These are phyloP conservation scores for Dioscorea zingiberensis DNA, from an alignment of 106 monocot species.

Conservation along the genomic window DNA sequence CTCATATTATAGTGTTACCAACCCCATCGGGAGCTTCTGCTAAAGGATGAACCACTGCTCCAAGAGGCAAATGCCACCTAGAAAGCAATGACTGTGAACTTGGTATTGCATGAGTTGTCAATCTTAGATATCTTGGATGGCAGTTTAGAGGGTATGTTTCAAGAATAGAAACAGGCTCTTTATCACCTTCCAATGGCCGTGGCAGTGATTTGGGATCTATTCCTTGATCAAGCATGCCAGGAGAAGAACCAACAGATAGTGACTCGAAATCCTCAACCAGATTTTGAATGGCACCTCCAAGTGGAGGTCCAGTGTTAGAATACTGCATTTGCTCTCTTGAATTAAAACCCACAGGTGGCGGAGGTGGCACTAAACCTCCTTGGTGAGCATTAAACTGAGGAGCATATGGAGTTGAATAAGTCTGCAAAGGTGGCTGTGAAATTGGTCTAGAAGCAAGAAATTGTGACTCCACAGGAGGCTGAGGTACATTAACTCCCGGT, in stretches of 20 bases:
- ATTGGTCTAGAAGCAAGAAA: constrained; percentile 25
- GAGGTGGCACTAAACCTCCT: constrained; percentile 20
- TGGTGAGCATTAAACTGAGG: constrained; percentile 30
- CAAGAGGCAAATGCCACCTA: constrained; percentile 96
- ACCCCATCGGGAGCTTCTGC: constrained; percentile 92
- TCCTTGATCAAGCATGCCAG: constrained; percentile 77
- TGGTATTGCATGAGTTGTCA: constrained; percentile 93
- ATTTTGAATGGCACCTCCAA: constrained; percentile 42
- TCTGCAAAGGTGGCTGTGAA: constrained; percentile 25
- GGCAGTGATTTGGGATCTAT: constrained; percentile 60
- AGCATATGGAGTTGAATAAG: constrained; percentile 11
- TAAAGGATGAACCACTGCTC: constrained; percentile 83
- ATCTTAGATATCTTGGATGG: constrained; percentile 69
- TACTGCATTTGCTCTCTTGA: constrained; percentile 43
- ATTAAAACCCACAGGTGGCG: constrained; percentile 19
- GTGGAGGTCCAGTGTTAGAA: constrained; percentile 45
- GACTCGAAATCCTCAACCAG: constrained; percentile 93
- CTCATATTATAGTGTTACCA: constrained; percentile 5
- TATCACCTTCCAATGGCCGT: constrained; percentile 61
- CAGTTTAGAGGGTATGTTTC: constrained; percentile 80
- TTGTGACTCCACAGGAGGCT: constrained; percentile 7
- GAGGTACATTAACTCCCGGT: constrained; percentile 23
- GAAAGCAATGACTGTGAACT: constrained; percentile 82
- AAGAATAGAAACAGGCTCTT: constrained; percentile 43
- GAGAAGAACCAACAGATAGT: constrained; percentile 62